Evolutionary conservation across 1,284 basidiomycete genomes (phyloP).

Genomic region (Kwoniella shivajii): DNA sequence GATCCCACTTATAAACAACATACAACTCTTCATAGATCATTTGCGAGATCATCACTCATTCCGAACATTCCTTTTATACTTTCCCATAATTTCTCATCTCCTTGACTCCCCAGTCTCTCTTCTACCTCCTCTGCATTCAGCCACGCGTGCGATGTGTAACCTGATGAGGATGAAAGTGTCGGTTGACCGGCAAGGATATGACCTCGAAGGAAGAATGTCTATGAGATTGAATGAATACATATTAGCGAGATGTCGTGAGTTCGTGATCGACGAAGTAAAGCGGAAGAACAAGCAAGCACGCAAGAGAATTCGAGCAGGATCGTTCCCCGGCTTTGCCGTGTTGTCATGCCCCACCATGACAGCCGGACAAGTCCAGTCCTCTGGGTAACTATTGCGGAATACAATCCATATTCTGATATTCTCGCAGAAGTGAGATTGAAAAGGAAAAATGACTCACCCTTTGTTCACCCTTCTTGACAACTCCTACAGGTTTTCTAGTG

Average conservation of each 20-base stretch:
- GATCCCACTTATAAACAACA: neutral
- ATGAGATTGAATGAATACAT: neutral
- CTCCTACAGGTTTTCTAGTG: constrained; percentile 50
- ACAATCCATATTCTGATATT: too few relatives aligned
- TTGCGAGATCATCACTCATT: constrained; percentile 9
- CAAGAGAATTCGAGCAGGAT: constrained; percentile 3
- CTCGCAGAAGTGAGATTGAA: neutral
- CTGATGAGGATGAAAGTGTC: constrained; percentile 28
- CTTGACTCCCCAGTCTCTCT: constrained; percentile 36
- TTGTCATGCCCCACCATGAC: neutral
- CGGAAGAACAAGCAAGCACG: too few relatives aligned
- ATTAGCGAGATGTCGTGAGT: too few relatives aligned
- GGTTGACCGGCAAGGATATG: constrained; percentile 53
- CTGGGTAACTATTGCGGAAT: too few relatives aligned
- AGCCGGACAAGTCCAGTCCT: too few relatives aligned
- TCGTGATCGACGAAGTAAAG: too few relatives aligned
- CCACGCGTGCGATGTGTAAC: constrained; percentile 43
- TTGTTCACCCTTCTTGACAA: constrained; percentile 36
- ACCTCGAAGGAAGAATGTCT: constrained; percentile 54
- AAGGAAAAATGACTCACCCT: constrained; percentile 34
- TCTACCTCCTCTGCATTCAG: constrained; percentile 44
- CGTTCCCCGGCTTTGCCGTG: neutral
- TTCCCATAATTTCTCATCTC: constrained; percentile 44
- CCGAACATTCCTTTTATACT: constrained; percentile 48
- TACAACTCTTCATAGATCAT: too few relatives aligned